Conservation (phyloP, 2,329 filamentous ascomycete genomes). For the Scopulariopsis brevicaulis region DNA sequence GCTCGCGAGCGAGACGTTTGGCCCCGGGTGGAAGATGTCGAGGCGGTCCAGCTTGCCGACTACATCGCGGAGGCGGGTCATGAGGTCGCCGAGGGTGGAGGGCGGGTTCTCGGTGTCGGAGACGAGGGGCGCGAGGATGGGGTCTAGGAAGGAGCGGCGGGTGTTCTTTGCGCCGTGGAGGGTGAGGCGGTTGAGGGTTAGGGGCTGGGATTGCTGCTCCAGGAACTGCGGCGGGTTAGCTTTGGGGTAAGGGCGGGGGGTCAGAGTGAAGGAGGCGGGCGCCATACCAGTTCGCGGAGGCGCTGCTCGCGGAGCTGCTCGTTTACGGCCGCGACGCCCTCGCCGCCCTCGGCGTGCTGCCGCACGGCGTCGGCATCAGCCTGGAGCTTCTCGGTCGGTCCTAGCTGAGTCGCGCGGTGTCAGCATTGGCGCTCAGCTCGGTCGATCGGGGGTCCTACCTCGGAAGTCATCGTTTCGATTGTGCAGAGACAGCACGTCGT, state of each 20-base stretch:
- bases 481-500: not conserved
- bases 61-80: constrained; percentile 58
- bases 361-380: constrained; percentile 7
- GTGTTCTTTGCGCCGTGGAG: constrained; percentile 76
- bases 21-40: constrained; percentile 77
- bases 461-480: not conserved
- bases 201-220: constrained; percentile 75
- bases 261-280: not conserved
- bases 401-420: not conserved
- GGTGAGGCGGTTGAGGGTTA: constrained; percentile 76
- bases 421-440: not conserved
- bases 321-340: constrained; percentile 8
- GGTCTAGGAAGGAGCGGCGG: constrained; percentile 72
- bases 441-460: not conserved
- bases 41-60: constrained; percentile 64
- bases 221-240: constrained; percentile 43
- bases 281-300: constrained; percentile 7
- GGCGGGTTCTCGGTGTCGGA: constrained; percentile 51
- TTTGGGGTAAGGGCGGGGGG: not conserved
- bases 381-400: not conserved
- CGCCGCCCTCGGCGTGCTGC: constrained; percentile 7
- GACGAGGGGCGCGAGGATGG: constrained; percentile 68
- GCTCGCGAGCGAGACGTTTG: constrained; percentile 72
- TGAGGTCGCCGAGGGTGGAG: constrained; percentile 71
- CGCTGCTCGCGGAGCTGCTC: constrained; percentile 8